phyloP scores from a whole-genome alignment of 257 asterid genomes.

The Scutellaria galericulata region DNA sequence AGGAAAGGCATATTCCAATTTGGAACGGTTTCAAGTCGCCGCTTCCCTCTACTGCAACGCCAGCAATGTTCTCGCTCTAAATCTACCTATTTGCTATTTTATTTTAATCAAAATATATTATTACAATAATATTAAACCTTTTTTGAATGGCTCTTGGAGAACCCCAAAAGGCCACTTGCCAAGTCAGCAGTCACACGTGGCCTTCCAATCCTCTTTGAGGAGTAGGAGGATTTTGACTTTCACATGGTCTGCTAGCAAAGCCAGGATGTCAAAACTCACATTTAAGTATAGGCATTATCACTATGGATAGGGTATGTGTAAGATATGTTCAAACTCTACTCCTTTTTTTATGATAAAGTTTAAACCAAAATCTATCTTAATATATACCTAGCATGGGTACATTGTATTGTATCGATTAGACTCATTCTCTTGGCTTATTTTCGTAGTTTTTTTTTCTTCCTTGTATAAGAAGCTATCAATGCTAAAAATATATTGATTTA shows the following conservation, averaged over 20 bases:
- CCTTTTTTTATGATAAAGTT: too few relatives aligned
- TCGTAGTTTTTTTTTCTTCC: neutral
- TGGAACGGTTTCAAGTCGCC: conserved; percentile 44
- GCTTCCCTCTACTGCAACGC: conserved; percentile 17
- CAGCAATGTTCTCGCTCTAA: too few relatives aligned
- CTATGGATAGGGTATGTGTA: too few relatives aligned
- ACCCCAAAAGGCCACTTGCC: conserved; percentile 47
- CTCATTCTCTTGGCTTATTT: neutral
- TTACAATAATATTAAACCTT: neutral
- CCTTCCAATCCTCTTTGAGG: conserved; percentile 28
- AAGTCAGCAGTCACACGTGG: conserved; percentile 37
- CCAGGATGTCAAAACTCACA: neutral
- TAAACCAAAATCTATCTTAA: too few relatives aligned
- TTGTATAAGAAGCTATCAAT: neutral
- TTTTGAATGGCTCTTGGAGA: conserved; percentile 40
- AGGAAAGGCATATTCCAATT: conserved; percentile 38
- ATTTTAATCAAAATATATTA: neutral
- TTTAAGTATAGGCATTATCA: too few relatives aligned
- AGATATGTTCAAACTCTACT: too few relatives aligned
- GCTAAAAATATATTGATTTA: too few relatives aligned
- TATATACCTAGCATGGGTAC: too few relatives aligned
- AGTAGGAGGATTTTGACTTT: conserved; percentile 26
- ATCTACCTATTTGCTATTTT: neutral
- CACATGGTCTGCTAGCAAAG: neutral
- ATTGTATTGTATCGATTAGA: too few relatives aligned